Percentiles rank a stretch among this genome's conserved stretches.
These are phyloP conservation scores for Aspergillus carlsbadensis DNA, from an alignment of 495 filamentous ascomycete genomes.

Conservation along the genomic window DNA sequence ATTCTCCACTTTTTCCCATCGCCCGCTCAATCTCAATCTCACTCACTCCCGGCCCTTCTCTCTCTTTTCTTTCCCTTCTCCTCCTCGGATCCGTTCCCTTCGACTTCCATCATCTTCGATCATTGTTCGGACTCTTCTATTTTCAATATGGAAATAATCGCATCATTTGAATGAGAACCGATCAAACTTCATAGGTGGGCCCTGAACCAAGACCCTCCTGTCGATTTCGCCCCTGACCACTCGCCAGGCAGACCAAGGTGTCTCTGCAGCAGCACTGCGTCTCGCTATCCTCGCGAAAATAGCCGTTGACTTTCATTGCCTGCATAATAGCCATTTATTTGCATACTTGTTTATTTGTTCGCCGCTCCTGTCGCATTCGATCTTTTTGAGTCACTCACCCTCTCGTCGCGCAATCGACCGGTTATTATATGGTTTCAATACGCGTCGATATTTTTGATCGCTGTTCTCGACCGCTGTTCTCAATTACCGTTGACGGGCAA, in stretches of 20 bases:
- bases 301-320: background rate
- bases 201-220: background rate
- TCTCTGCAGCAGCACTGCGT: background rate
- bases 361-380: background rate
- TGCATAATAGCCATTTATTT: background rate
- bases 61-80: slow-evolving; percentile 46
- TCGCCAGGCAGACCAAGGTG: slow-evolving; percentile 5
- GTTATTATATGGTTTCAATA: too few species aligned
- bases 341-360: background rate
- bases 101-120: background rate
- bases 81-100: slow-evolving; percentile 8
- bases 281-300: background rate
- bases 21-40: slow-evolving; percentile 6
- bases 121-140: slow-evolving; percentile 36
- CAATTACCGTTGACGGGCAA: background rate
- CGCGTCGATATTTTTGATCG: too few species aligned
- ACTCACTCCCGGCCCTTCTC: slow-evolving; percentile 43
- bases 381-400: background rate
- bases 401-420: too few species aligned
- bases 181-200: slow-evolving; percentile 7
- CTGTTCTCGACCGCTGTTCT: too few species aligned
- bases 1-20: slow-evolving; percentile 5
- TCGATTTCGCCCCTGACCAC: slow-evolving; percentile 18
- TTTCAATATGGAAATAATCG: slow-evolving; percentile 12
- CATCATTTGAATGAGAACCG: slow-evolving; percentile 10